These are phyloP conservation scores for Debaryomyces coudertii DNA, from an alignment of 1,139 yeast species.

Conservation along the genomic window DNA sequence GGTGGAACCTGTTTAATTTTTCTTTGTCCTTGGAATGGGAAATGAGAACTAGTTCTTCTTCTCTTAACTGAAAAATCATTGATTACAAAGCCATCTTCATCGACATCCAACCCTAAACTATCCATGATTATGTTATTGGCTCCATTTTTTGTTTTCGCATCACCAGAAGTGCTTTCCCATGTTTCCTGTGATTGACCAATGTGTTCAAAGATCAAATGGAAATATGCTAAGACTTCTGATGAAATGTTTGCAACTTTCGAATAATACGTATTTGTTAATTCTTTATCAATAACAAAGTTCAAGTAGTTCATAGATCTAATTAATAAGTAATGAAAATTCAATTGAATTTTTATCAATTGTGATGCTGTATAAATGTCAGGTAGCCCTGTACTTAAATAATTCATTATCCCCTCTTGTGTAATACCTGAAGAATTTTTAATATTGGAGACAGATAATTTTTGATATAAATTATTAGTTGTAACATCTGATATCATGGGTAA, in stretches of 20 bases:
- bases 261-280: constrained; percentile 41
- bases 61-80: constrained; percentile 50
- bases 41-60: constrained; percentile 23
- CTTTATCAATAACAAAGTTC: constrained; percentile 51
- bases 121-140: constrained; percentile 33
- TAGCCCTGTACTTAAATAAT: constrained; percentile 36
- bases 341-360: constrained; percentile 46
- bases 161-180: constrained; percentile 13
- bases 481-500: constrained; percentile 31
- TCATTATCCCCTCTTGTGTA: constrained; percentile 34
- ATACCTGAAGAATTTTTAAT: constrained; percentile 25
- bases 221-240: constrained; percentile 44
- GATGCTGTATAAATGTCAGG: constrained; percentile 47
- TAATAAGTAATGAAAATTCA: constrained; percentile 48
- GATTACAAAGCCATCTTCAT: constrained; percentile 52
- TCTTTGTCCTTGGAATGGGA: constrained; percentile 14
- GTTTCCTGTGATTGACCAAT: constrained; percentile 26
- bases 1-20: constrained; percentile 34
- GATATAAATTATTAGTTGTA: constrained; percentile 36
- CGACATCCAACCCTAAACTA: constrained; percentile 39
- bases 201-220: constrained; percentile 42
- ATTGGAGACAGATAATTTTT: constrained; percentile 27
- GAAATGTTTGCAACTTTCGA: constrained; percentile 41
- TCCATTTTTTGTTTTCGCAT: constrained; percentile 13
- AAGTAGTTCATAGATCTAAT: constrained; percentile 50